phyloP scores from a whole-genome alignment of 2,329 filamentous ascomycete genomes.

The Cytospora mali region DNA sequence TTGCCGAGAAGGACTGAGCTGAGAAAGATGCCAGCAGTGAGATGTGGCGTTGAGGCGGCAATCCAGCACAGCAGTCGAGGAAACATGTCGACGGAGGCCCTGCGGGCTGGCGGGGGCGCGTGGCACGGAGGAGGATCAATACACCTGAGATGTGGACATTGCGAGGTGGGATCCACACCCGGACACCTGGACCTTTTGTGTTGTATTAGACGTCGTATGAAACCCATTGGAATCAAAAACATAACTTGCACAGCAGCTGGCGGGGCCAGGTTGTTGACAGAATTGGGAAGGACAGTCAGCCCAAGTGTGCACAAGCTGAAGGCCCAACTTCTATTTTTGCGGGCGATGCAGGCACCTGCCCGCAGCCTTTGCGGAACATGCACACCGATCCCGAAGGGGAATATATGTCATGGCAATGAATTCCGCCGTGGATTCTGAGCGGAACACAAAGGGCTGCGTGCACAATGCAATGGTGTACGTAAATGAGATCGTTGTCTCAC shows the following conservation, averaged over 20 bases:
- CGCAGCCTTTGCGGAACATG: conserved; percentile 7
- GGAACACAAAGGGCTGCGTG: conserved; percentile 4
- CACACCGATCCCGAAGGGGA: conserved; percentile 18
- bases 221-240: conserved; percentile 21
- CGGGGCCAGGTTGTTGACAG: conserved; percentile 9
- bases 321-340: conserved; percentile 10
- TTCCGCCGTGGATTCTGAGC: background rate
- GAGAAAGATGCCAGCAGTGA: conserved; percentile 21
- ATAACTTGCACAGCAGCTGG: conserved; percentile 19
- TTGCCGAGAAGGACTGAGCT: conserved; percentile 93
- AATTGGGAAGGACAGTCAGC: conserved; percentile 21
- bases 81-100: background rate
- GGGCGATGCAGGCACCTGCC: conserved; percentile 15
- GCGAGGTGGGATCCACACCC: background rate
- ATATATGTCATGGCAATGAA: background rate
- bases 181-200: conserved; percentile 16
- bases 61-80: conserved; percentile 7
- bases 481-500: conserved; percentile 19
- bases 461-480: conserved; percentile 1
- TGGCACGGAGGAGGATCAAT: conserved; percentile 1
- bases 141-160: background rate
- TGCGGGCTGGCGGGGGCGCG: conserved; percentile 11
- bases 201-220: conserved; percentile 23
- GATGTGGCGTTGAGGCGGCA: conserved; percentile 7
- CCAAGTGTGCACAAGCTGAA: conserved; percentile 20